Evolutionary conservation across 129 eudicot genomes (phyloP).

Genomic region (Daucus carota): DNA sequence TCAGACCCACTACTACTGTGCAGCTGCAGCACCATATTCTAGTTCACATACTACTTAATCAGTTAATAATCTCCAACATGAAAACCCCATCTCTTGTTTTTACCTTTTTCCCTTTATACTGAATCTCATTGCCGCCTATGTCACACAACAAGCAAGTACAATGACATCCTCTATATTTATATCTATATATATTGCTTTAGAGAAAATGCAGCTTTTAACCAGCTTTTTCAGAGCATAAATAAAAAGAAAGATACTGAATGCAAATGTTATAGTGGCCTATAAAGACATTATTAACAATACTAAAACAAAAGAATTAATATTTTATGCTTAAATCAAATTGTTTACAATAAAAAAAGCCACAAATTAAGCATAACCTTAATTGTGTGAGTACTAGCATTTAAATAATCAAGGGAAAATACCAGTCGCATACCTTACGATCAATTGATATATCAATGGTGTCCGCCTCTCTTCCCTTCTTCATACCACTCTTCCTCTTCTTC

Average conservation of each 20-base stretch:
- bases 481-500: neutral
- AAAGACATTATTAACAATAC: neutral
- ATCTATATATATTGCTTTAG: neutral
- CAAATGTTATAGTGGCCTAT: neutral
- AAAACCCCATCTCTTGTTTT: conserved; percentile 8
- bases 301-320: conserved; percentile 5
- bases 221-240: neutral
- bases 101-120: conserved; percentile 14
- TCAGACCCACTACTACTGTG: conserved; percentile 17
- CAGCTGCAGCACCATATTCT: conserved; percentile 20
- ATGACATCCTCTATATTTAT: conserved; percentile 3
- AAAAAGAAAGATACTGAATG: neutral
- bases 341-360: neutral
- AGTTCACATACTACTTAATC: conserved; percentile 3
- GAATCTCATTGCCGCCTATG: conserved; percentile 1
- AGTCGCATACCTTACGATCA: conserved; percentile 16
- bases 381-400: neutral
- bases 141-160: conserved; percentile 1
- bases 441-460: conserved; percentile 1
- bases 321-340: conserved; percentile 14
- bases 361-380: neutral
- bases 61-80: conserved; percentile 5
- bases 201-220: conserved; percentile 8
- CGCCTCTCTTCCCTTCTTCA: neutral
- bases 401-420: neutral